Percentiles rank a stretch among this genome's conserved stretches.
Conservation (phyloP, 768 basidiomycete species). For the Leccinum obscurum region DNA sequence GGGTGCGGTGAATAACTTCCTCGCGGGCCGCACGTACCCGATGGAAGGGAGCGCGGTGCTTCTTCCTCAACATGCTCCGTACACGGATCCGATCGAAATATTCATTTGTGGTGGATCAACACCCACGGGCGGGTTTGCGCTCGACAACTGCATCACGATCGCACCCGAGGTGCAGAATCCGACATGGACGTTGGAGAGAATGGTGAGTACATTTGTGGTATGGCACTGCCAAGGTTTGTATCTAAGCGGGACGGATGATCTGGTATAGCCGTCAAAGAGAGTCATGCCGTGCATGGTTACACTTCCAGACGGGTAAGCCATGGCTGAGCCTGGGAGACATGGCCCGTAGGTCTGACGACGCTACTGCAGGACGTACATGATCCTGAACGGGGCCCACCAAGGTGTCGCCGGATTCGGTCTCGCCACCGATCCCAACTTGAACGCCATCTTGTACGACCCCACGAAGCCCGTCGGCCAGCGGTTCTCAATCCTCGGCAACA, state of each 20-base stretch:
- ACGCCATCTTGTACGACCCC: too few relatives aligned
- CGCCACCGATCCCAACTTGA: too few relatives aligned
- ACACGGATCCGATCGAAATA: slow-evolving; percentile 62
- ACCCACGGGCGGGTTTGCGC: slow-evolving; percentile 45
- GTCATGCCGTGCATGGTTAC: slow-evolving; percentile 77
- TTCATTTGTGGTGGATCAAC: slow-evolving; percentile 79
- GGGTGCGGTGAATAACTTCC: slow-evolving; percentile 67
- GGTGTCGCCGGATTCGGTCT: too few relatives aligned
- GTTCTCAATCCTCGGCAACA: too few relatives aligned
- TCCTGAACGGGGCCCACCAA: too few relatives aligned
- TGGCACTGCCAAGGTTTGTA: neutral
- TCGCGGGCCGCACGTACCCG: slow-evolving; percentile 78
- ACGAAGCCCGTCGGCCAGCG: too few relatives aligned
- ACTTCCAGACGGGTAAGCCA: slow-evolving; percentile 45
- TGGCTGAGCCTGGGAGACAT: neutral
- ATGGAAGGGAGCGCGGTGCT: slow-evolving; percentile 70
- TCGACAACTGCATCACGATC: slow-evolving; percentile 74
- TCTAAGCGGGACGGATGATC: neutral
- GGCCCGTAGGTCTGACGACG: neutral
- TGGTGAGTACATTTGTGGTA: slow-evolving; percentile 48
- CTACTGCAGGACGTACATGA: slow-evolving; percentile 67
- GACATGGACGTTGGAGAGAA: slow-evolving; percentile 73
- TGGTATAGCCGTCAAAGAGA: slow-evolving; percentile 58
- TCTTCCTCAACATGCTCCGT: neutral
- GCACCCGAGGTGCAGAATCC: slow-evolving; percentile 62